Percentiles rank a stretch among this genome's conserved stretches.
Conservation (phyloP, 768 basidiomycete species). For the Russula compacta region DNA sequence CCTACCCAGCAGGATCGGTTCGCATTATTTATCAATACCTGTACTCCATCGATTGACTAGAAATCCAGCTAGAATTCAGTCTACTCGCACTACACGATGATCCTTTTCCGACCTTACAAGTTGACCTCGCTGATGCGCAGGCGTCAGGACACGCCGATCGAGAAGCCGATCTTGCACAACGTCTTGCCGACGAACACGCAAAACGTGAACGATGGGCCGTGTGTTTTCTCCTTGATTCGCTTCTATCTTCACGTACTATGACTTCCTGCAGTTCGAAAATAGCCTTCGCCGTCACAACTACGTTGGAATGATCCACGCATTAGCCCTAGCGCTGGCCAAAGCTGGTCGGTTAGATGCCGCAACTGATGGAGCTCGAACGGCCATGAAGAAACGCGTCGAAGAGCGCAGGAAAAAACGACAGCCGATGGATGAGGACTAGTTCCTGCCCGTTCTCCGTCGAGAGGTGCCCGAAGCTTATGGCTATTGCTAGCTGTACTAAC, state of each 20-base stretch:
- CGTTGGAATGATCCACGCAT: conserved; percentile 67
- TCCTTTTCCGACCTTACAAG: conserved; percentile 60
- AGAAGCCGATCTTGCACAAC: conserved; percentile 45
- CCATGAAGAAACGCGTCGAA: conserved; percentile 36
- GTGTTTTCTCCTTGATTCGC: conserved; percentile 27
- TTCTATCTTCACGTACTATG: conserved; percentile 4
- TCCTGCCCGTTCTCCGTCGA: not conserved
- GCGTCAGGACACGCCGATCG: conserved; percentile 26
- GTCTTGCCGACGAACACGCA: conserved; percentile 55
- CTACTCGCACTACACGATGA: conserved; percentile 81
- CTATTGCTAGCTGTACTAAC: conserved; percentile 2
- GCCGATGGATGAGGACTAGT: conserved; percentile 36
- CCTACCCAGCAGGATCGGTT: conserved; percentile 85
- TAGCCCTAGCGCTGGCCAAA: conserved; percentile 67
- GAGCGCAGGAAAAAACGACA: conserved; percentile 34
- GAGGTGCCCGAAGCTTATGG: not conserved
- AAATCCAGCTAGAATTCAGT: conserved; percentile 75
- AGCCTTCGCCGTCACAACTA: conserved; percentile 81
- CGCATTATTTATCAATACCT: conserved; percentile 26
- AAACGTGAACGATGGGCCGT: conserved; percentile 81
- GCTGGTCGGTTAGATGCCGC: conserved; percentile 50
- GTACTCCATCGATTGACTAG: not conserved
- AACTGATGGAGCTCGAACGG: conserved; percentile 35
- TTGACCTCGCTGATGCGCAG: conserved; percentile 44
- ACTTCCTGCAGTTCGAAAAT: conserved; percentile 64